phyloP scores from a whole-genome alignment of 805 yeast species.

The Candida patagonica region DNA sequence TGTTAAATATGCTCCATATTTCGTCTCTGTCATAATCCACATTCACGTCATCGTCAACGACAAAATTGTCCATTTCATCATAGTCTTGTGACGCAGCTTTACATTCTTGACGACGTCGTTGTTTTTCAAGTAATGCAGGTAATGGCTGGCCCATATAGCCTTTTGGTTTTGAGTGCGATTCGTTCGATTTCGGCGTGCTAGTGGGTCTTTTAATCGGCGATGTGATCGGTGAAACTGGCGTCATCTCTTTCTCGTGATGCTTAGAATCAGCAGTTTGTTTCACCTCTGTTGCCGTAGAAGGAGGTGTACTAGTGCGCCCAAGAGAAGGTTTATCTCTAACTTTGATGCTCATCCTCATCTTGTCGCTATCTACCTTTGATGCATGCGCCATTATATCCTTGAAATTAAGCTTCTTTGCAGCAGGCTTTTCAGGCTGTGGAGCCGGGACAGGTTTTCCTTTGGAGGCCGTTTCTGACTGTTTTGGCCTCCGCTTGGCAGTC shows the following conservation, averaged over 20 bases:
- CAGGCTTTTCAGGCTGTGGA: constrained; percentile 2
- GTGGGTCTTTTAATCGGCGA: background rate
- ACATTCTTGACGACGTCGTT: constrained; percentile 24
- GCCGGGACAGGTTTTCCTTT: background rate
- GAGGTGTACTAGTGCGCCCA: background rate
- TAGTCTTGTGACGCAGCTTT: constrained; percentile 29
- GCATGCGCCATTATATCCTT: constrained; percentile 66
- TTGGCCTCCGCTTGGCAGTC: constrained; percentile 29
- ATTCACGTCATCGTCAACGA: constrained; percentile 42
- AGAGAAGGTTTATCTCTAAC: constrained; percentile 32
- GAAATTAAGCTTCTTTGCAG: constrained; percentile 41
- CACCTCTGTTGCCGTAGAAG: background rate
- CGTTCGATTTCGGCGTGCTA: background rate
- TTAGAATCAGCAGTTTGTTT: background rate
- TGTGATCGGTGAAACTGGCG: background rate
- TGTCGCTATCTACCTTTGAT: constrained; percentile 43
- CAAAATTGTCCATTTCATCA: constrained; percentile 45
- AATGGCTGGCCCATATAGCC: constrained; percentile 19
- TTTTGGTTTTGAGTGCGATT: constrained; percentile 1
- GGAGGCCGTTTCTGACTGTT: constrained; percentile 1
- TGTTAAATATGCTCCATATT: constrained; percentile 78
- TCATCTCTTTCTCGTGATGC: background rate
- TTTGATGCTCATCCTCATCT: constrained; percentile 35
- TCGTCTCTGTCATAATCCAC: constrained; percentile 62
- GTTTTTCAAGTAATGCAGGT: constrained; percentile 37